phyloP scores from a whole-genome alignment of 129 eudicot species.

The Flaveria ramosissima region DNA sequence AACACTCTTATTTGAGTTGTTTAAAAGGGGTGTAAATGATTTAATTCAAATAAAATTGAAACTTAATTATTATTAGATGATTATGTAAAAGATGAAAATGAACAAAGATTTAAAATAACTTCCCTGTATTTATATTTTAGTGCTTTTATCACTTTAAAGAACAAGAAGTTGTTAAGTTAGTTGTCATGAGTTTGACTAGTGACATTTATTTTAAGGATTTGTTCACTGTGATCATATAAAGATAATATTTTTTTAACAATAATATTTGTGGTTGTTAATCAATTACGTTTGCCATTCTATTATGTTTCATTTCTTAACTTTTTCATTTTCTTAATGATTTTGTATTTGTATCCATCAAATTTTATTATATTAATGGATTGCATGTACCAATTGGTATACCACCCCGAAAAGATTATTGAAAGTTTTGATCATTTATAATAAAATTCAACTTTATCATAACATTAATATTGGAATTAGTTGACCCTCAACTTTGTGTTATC shows the following conservation, averaged over 20 bases:
- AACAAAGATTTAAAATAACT: no score
- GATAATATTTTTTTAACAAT: conserved; percentile 9
- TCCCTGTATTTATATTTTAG: not conserved
- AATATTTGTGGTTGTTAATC: conserved; percentile 18
- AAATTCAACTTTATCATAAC: no score
- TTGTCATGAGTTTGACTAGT: not conserved
- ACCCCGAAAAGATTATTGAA: no score
- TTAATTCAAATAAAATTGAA: no score
- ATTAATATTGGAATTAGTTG: no score
- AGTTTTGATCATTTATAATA: no score
- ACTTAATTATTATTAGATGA: no score
- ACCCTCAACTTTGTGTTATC: not conserved
- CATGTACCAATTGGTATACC: not conserved
- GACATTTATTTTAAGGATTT: not conserved
- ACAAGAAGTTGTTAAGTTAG: not conserved
- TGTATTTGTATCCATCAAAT: not conserved
- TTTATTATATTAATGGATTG: not conserved
- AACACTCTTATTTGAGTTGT: no score
- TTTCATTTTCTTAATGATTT: no score
- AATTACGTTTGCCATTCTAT: conserved; percentile 7
- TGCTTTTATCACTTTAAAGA: not conserved
- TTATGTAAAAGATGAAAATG: no score
- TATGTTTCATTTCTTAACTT: conserved; percentile 7
- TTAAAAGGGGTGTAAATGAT: no score
- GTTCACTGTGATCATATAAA: not conserved